Evolutionary conservation across 2,329 filamentous ascomycete species (phyloP).

Genomic region (Hymenoscyphus infarciens): DNA sequence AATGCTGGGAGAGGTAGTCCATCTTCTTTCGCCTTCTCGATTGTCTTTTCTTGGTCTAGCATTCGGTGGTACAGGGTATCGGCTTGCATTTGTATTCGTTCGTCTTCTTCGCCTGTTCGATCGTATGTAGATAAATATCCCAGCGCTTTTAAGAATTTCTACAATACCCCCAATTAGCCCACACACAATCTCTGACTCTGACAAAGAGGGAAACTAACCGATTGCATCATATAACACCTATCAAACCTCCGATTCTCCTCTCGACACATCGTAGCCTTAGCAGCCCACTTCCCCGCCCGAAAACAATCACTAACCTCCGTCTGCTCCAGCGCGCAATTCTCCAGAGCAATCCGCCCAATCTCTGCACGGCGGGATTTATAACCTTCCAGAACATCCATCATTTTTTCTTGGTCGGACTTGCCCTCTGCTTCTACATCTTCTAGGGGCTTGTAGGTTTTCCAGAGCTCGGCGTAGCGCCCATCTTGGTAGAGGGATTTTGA

Average conservation of each 20-base stretch:
- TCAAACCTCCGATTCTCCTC: conserved; percentile 75
- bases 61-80: conserved; percentile 87
- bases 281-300: conserved; percentile 62
- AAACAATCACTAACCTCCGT: conserved; percentile 81
- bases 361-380: conserved; percentile 78
- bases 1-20: conserved; percentile 58
- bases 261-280: conserved; percentile 75
- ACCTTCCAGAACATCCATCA: conserved; percentile 74
- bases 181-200: no score
- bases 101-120: conserved; percentile 65
- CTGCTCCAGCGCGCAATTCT: conserved; percentile 91
- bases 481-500: conserved; percentile 59
- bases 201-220: conserved; percentile 54
- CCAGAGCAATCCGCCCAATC: conserved; percentile 77
- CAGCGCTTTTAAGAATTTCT: conserved; percentile 85
- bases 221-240: conserved; percentile 85
- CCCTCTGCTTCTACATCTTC: conserved; percentile 63
- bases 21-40: conserved; percentile 65
- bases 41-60: conserved; percentile 72
- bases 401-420: conserved; percentile 74
- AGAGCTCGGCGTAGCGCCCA: conserved; percentile 78
- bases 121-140: conserved; percentile 74
- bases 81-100: conserved; percentile 93
- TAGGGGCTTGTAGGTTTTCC: conserved; percentile 84
- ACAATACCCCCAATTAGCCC: no score